These are phyloP conservation scores for Nicotiana obtusifolia DNA, from an alignment of 257 asterid species.

Conservation along the genomic window DNA sequence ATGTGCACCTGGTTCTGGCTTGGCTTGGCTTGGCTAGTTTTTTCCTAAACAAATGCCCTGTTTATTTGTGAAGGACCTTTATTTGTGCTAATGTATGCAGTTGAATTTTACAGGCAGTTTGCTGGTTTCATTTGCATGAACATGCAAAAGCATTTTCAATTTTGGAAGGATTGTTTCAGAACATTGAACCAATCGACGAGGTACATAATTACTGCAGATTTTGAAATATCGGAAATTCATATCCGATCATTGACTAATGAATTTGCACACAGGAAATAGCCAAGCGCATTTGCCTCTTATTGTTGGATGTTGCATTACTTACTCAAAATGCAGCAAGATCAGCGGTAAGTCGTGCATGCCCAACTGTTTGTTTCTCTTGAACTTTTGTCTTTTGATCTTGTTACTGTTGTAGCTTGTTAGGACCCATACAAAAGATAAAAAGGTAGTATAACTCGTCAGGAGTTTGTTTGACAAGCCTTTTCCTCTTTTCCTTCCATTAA, in stretches of 20 bases:
- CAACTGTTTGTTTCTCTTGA: background rate
- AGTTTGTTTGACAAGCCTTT: background rate
- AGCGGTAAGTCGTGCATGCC: conserved; percentile 48
- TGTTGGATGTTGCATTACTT: conserved; percentile 81
- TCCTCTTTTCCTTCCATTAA: no score
- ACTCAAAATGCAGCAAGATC: conserved; percentile 61
- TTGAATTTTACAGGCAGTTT: conserved; percentile 58
- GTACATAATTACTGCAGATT: conserved; percentile 26
- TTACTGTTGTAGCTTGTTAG: no score
- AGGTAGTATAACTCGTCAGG: background rate
- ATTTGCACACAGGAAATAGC: conserved; percentile 60
- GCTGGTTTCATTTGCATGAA: conserved; percentile 90
- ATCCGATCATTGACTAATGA: background rate
- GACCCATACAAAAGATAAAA: background rate
- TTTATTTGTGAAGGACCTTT: background rate
- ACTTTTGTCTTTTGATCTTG: background rate
- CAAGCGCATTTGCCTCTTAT: conserved; percentile 72
- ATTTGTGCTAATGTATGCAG: conserved; percentile 10
- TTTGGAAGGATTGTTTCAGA: conserved; percentile 73
- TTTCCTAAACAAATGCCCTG: background rate
- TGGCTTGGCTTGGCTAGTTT: conserved; percentile 15
- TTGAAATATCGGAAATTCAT: background rate
- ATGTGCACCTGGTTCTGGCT: conserved; percentile 23
- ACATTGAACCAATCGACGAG: conserved; percentile 86
- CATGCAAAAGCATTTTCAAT: conserved; percentile 59